These are phyloP conservation scores for Spergularia bocconei DNA, from an alignment of 148 eudicot species.

Conservation along the genomic window DNA sequence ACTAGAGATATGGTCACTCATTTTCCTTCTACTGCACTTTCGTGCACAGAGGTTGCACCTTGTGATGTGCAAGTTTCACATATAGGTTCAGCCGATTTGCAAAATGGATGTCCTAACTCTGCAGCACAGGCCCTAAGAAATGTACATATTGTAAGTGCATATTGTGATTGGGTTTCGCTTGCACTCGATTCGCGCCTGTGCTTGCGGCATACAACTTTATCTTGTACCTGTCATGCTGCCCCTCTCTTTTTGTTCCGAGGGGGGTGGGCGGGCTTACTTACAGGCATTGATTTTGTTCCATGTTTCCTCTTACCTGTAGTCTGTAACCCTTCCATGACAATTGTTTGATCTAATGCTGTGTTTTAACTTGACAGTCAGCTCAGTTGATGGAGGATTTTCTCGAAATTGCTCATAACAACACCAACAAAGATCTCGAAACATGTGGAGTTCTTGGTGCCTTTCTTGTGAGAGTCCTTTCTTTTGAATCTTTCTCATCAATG, in stretches of 20 bases:
- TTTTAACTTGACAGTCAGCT: conserved; percentile 41
- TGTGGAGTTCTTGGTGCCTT: conserved; percentile 87
- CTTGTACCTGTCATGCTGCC: too few relatives aligned
- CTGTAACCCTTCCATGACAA: not conserved
- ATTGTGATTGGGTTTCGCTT: not conserved
- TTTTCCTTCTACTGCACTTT: conserved; percentile 48
- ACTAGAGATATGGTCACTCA: conserved; percentile 45
- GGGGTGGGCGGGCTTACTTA: too few relatives aligned
- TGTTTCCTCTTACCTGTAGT: not conserved
- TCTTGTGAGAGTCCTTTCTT: conserved; percentile 45
- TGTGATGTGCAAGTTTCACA: conserved; percentile 40
- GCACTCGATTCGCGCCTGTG: not conserved
- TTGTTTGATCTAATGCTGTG: not conserved
- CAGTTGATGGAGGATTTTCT: conserved; percentile 58
- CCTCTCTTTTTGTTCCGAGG: too few relatives aligned
- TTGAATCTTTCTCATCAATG: not conserved
- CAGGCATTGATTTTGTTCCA: too few relatives aligned
- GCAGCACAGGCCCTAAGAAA: conserved; percentile 38
- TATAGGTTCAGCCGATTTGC: conserved; percentile 31
- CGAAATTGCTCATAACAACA: conserved; percentile 54
- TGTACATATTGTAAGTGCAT: conserved; percentile 50
- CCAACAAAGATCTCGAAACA: conserved; percentile 68
- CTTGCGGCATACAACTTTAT: too few relatives aligned
- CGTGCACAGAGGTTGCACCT: conserved; percentile 43
- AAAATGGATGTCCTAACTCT: conserved; percentile 31